phyloP scores from a whole-genome alignment of 2,329 filamentous ascomycete genomes.

The Diaporthe sp. region DNA sequence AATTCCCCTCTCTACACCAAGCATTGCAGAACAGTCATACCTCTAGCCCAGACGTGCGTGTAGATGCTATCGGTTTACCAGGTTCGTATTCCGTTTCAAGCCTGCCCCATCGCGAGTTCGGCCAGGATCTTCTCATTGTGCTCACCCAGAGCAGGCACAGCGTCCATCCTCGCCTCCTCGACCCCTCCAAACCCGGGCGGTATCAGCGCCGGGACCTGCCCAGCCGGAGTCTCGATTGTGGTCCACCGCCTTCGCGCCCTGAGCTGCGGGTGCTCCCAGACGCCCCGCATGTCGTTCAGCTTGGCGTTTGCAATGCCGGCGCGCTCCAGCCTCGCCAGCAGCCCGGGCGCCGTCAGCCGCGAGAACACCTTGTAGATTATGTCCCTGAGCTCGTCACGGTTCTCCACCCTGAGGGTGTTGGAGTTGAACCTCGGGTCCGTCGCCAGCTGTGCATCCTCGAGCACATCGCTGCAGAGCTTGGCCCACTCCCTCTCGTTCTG shows the following conservation, averaged over 20 bases:
- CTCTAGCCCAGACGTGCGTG: background rate
- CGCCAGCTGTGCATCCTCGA: slow-evolving; percentile 53
- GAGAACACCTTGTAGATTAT: slow-evolving; percentile 58
- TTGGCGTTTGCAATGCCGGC: slow-evolving; percentile 65
- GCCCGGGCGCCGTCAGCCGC: slow-evolving; percentile 49
- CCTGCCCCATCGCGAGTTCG: slow-evolving; percentile 51
- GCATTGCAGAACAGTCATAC: too few relatives aligned
- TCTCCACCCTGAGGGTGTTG: slow-evolving; percentile 57
- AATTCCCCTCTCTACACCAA: too few relatives aligned
- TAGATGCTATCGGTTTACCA: background rate
- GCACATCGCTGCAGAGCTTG: slow-evolving; percentile 57
- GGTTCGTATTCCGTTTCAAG: background rate
- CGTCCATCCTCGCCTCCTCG: slow-evolving; percentile 49
- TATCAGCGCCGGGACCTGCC: slow-evolving; percentile 58
- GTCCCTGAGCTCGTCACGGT: slow-evolving; percentile 54
- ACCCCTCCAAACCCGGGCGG: slow-evolving; percentile 54
- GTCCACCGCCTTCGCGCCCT: slow-evolving; percentile 62
- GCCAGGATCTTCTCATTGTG: slow-evolving; percentile 59
- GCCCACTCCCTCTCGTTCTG: slow-evolving; percentile 68
- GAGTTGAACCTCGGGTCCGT: slow-evolving; percentile 58
- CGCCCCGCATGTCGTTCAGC: slow-evolving; percentile 63
- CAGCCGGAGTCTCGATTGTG: slow-evolving; percentile 57
- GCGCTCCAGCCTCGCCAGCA: slow-evolving; percentile 54
- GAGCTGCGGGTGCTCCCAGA: slow-evolving; percentile 66
- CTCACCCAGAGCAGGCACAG: slow-evolving; percentile 60